Percentiles rank a stretch among this genome's conserved stretches.
phyloP scores from a whole-genome alignment of 495 filamentous ascomycete genomes.

The Pyrenula massariospora region DNA sequence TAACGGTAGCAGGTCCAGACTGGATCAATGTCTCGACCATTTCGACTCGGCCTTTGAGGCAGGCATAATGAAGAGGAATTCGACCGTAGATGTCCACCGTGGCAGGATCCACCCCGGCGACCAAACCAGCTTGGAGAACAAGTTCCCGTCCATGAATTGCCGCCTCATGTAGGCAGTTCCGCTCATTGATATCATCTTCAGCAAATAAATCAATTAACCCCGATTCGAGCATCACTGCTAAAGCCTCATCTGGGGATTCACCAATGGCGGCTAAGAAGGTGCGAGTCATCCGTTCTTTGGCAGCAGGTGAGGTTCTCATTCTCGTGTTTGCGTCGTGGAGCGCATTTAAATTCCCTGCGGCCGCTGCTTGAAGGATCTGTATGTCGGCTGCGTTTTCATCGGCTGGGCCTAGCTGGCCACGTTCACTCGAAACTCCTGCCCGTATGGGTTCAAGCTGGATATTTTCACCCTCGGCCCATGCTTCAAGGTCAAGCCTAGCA shows the following conservation, averaged over 20 bases:
- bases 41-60: slow-evolving; percentile 80
- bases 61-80: slow-evolving; percentile 90
- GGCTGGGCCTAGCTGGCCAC: slow-evolving; percentile 48
- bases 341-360: slow-evolving; percentile 52
- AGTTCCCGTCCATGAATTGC: slow-evolving; percentile 75
- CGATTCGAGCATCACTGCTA: slow-evolving; percentile 66
- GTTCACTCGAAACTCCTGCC: slow-evolving; percentile 46
- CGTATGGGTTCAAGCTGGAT: slow-evolving; percentile 61
- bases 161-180: slow-evolving; percentile 91
- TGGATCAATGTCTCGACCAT: slow-evolving; percentile 66
- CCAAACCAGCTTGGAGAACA: slow-evolving; percentile 63
- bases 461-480: slow-evolving; percentile 93
- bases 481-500: slow-evolving; percentile 80
- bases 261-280: slow-evolving; percentile 81
- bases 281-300: slow-evolving; percentile 64
- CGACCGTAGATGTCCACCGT: slow-evolving; percentile 85
- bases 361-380: slow-evolving; percentile 77
- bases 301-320: slow-evolving; percentile 40
- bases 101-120: slow-evolving; percentile 58
- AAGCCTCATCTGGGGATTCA: slow-evolving; percentile 67
- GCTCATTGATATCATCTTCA: slow-evolving; percentile 93
- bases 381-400: slow-evolving; percentile 82
- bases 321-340: slow-evolving; percentile 54
- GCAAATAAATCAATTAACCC: slow-evolving; percentile 74
- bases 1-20: slow-evolving; percentile 52